A percentile compares a stretch with the other conserved stretches of the same genome.
Evolutionary conservation across 257 asterid genomes (phyloP).

Genomic region (Craterostigma plantagineum): DNA sequence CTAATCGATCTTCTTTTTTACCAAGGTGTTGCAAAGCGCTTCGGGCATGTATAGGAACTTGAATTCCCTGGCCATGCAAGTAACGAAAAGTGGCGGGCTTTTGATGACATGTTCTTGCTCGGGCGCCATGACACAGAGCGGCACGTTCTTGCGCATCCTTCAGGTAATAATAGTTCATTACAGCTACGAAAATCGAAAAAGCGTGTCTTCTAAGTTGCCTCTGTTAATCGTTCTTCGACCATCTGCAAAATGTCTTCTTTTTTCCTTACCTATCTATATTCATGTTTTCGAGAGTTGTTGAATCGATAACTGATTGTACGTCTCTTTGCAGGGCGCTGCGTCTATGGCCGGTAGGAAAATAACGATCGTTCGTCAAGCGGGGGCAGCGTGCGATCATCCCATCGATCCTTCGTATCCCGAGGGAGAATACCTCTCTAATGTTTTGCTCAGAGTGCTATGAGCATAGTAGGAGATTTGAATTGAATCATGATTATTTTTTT

Average conservation of each 20-base stretch:
- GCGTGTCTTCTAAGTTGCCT: too few species aligned
- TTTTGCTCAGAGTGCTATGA: constrained; percentile 56
- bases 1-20: not conserved
- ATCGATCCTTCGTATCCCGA: constrained; percentile 73
- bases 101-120: constrained; percentile 97
- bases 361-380: constrained; percentile 54
- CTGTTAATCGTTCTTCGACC: too few species aligned
- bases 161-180: constrained; percentile 34
- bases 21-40: constrained; percentile 69
- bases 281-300: not conserved
- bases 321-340: constrained; percentile 51
- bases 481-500: not conserved
- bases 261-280: too few species aligned
- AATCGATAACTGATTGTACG: too few species aligned
- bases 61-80: constrained; percentile 79
- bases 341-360: constrained; percentile 66
- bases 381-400: constrained; percentile 87
- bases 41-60: constrained; percentile 90
- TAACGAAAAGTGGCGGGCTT: constrained; percentile 68
- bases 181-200: too few species aligned
- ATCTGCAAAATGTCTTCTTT: too few species aligned
- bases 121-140: constrained; percentile 97
- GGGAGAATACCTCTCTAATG: constrained; percentile 69
- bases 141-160: constrained; percentile 52
- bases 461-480: too few species aligned